Evolutionary conservation across 192 early-diverging fungal species (phyloP).

Genomic region (Pilobolus umbonatus): DNA sequence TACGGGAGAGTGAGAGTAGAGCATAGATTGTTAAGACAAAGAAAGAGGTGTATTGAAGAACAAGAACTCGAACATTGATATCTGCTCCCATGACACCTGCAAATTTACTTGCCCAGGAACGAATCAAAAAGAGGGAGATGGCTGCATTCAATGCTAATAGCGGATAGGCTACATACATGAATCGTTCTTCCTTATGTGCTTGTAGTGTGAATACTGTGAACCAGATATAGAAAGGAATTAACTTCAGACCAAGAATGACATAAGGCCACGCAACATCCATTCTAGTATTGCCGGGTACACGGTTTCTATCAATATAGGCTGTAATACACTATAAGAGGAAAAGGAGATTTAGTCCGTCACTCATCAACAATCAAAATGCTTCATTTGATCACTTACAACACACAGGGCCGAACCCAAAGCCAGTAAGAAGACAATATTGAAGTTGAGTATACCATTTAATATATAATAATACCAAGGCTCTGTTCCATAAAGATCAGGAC

Average conservation of each 20-base stretch:
- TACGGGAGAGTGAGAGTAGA: slow-evolving; percentile 62
- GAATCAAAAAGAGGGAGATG: slow-evolving; percentile 51
- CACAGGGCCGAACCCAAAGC: slow-evolving; percentile 62
- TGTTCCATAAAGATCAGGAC: slow-evolving; percentile 81
- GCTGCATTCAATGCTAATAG: slow-evolving; percentile 77
- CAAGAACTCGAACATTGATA: background rate
- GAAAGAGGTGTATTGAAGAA: slow-evolving; percentile 33
- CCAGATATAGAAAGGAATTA: slow-evolving; percentile 71
- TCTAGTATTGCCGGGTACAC: slow-evolving; percentile 29
- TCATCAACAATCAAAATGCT: too few relatives aligned
- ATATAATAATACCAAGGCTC: slow-evolving; percentile 95
- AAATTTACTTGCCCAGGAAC: slow-evolving; percentile 37
- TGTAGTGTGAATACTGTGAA: slow-evolving; percentile 75
- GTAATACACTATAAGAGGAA: slow-evolving; percentile 37
- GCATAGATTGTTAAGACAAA: slow-evolving; percentile 40
- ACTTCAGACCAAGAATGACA: slow-evolving; percentile 47
- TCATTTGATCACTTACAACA: slow-evolving; percentile 39
- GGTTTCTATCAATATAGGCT: slow-evolving; percentile 36
- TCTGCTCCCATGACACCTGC: slow-evolving; percentile 33
- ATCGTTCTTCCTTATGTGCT: slow-evolving; percentile 98
- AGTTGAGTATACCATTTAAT: slow-evolving; percentile 86
- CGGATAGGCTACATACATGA: slow-evolving; percentile 90
- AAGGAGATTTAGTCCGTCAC: background rate
- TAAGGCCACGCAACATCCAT: slow-evolving; percentile 31
- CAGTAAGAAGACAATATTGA: slow-evolving; percentile 73